Evolutionary conservation across 768 basidiomycete species (phyloP).

Genomic region (Lactarius sp.): DNA sequence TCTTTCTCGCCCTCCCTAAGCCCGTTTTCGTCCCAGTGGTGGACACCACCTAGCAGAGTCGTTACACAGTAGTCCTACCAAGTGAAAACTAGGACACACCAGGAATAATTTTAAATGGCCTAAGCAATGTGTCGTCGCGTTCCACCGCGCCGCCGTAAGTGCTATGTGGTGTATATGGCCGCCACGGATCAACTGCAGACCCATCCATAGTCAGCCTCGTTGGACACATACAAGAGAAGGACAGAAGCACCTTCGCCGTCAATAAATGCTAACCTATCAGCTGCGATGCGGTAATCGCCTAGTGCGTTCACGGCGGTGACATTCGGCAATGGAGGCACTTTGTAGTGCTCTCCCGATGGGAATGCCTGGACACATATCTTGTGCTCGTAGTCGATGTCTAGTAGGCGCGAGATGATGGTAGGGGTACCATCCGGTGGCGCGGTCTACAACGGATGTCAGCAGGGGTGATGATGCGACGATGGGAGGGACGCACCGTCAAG

Average conservation of each 20-base stretch:
- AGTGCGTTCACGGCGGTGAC: slow-evolving; percentile 76
- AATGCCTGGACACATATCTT: slow-evolving; percentile 71
- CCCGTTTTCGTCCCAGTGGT: slow-evolving; percentile 78
- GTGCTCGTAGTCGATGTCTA: slow-evolving; percentile 66
- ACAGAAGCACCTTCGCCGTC: slow-evolving; percentile 63
- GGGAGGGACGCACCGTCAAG: slow-evolving; percentile 54
- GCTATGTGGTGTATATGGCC: slow-evolving; percentile 80
- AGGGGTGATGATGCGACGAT: not conserved
- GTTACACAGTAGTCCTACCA: not conserved
- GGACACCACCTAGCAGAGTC: slow-evolving; percentile 52
- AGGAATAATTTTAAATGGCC: slow-evolving; percentile 85
- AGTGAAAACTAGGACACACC: slow-evolving; percentile 42
- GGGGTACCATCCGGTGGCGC: slow-evolving; percentile 66
- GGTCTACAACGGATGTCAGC: slow-evolving; percentile 40
- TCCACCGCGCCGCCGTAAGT: slow-evolving; percentile 51
- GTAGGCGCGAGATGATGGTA: slow-evolving; percentile 71
- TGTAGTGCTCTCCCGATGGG: slow-evolving; percentile 70
- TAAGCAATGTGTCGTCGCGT: slow-evolving; percentile 63
- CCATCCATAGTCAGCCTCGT: not conserved
- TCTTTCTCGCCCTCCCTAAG: slow-evolving; percentile 54
- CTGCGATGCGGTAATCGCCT: slow-evolving; percentile 79
- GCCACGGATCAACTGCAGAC: slow-evolving; percentile 78
- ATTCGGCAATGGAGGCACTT: slow-evolving; percentile 69
- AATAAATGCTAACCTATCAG: slow-evolving; percentile 80
- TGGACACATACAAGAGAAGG: not conserved